These are phyloP conservation scores for Phaeosphaeriaceae sp. DNA, from an alignment of 2,329 filamentous ascomycete species.

Conservation along the genomic window DNA sequence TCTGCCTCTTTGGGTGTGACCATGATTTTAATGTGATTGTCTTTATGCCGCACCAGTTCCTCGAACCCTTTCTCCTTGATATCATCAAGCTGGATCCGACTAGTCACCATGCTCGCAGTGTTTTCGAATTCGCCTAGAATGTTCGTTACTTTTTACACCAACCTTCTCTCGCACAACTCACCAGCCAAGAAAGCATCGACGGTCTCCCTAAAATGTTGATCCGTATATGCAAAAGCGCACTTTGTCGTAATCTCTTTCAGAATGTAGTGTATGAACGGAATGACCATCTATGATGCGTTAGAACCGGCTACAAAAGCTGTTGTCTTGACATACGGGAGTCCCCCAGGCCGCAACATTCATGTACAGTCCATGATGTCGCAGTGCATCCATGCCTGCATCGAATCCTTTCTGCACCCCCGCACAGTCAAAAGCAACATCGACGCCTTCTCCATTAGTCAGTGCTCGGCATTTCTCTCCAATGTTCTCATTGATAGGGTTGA, in stretches of 20 bases:
- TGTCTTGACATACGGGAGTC: constrained; percentile 28
- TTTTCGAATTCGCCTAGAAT: constrained; percentile 40
- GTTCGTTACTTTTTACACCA: neutral
- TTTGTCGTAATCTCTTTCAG: constrained; percentile 40
- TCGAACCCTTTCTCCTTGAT: constrained; percentile 41
- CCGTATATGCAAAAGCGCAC: constrained; percentile 39
- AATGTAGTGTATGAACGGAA: constrained; percentile 35
- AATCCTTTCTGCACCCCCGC: constrained; percentile 41
- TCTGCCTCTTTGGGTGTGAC: constrained; percentile 24
- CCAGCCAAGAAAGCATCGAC: constrained; percentile 42
- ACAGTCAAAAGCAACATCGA: constrained; percentile 46
- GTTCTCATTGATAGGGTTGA: constrained; percentile 35
- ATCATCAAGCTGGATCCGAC: constrained; percentile 42
- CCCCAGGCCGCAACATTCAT: constrained; percentile 46
- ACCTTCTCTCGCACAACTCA: constrained; percentile 14
- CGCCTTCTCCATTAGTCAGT: constrained; percentile 37
- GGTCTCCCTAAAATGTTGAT: constrained; percentile 40
- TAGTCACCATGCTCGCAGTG: constrained; percentile 41
- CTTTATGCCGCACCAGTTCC: constrained; percentile 39
- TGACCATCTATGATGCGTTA: constrained; percentile 28
- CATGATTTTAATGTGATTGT: constrained; percentile 47
- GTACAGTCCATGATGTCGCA: constrained; percentile 36
- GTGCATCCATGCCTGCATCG: constrained; percentile 37
- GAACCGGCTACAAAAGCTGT: neutral
- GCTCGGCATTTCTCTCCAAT: constrained; percentile 36